Percentiles rank a stretch among this genome's conserved stretches.
Conservation (phyloP, 768 basidiomycete genomes). For the Rhodosporidiobolus odoratus region DNA sequence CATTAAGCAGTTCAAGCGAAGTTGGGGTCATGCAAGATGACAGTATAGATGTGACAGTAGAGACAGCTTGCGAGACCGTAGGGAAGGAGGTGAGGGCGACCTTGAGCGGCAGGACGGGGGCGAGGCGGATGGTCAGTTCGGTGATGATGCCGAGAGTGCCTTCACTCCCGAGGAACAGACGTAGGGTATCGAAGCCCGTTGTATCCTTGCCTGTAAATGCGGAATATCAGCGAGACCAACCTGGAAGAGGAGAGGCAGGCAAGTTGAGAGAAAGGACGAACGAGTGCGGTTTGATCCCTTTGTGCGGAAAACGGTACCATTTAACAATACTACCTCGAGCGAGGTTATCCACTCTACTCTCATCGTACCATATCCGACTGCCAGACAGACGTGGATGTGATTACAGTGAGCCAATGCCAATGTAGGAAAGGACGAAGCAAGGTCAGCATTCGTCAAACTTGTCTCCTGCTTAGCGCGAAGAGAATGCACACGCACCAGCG, state of each 20-base stretch:
- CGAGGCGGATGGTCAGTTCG: constrained; percentile 77
- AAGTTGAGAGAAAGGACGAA: neutral
- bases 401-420: too few relatives aligned
- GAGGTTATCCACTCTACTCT: constrained; percentile 31
- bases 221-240: too few relatives aligned
- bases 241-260: neutral
- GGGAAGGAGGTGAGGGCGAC: constrained; percentile 87
- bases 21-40: constrained; percentile 66
- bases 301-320: constrained; percentile 86
- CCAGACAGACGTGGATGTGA: neutral
- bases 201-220: constrained; percentile 66
- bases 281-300: constrained; percentile 48
- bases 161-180: constrained; percentile 47
- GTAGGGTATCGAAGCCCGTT: constrained; percentile 79
- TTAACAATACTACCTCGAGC: constrained; percentile 60
- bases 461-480: neutral
- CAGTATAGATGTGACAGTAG: constrained; percentile 74
- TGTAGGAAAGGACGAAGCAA: too few relatives aligned
- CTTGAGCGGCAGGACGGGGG: constrained; percentile 72
- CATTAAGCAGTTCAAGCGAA: constrained; percentile 82
- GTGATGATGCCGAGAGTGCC: constrained; percentile 86
- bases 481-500: constrained; percentile 12
- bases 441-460: neutral
- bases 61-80: constrained; percentile 67
- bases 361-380: constrained; percentile 30